phyloP scores from a whole-genome alignment of 106 monocot genomes.

The Alisma plantagoaquatica region DNA sequence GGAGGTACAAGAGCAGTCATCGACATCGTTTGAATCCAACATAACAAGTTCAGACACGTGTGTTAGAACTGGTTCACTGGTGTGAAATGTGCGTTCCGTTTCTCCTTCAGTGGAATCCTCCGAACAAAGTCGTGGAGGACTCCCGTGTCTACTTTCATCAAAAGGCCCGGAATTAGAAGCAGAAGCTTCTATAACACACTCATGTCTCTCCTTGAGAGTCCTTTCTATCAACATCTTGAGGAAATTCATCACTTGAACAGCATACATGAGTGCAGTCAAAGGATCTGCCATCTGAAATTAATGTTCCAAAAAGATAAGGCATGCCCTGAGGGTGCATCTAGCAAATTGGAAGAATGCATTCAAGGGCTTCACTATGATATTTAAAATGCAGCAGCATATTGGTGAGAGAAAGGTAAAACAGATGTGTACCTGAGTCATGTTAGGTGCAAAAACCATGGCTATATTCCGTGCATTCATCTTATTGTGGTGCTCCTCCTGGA shows the following conservation, averaged over 20 bases:
- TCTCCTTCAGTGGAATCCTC: conserved; percentile 11
- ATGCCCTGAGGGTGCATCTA: background rate
- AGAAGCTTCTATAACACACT: conserved; percentile 7
- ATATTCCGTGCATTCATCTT: too few species aligned
- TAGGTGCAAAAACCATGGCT: too few species aligned
- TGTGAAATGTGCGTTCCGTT: background rate
- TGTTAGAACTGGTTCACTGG: conserved; percentile 1
- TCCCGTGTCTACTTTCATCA: conserved; percentile 48
- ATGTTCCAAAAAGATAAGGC: background rate
- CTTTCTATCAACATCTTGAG: conserved; percentile 26
- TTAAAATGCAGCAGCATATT: too few species aligned
- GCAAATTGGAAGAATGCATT: too few species aligned
- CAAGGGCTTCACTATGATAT: too few species aligned
- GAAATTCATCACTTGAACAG: conserved; percentile 40
- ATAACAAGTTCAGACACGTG: too few species aligned
- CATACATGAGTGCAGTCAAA: conserved; percentile 32
- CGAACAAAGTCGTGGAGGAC: conserved; percentile 20
- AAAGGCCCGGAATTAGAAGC: conserved; percentile 26
- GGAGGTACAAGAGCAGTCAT: too few species aligned
- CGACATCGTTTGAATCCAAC: too few species aligned
- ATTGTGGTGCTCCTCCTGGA: too few species aligned
- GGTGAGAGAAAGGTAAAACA: too few species aligned
- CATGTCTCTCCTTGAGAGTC: conserved; percentile 16
- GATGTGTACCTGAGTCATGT: too few species aligned
- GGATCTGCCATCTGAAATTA: conserved; percentile 29